These are phyloP conservation scores for Arabidopsis suecica DNA, from an alignment of 345 rosid species.

Conservation along the genomic window DNA sequence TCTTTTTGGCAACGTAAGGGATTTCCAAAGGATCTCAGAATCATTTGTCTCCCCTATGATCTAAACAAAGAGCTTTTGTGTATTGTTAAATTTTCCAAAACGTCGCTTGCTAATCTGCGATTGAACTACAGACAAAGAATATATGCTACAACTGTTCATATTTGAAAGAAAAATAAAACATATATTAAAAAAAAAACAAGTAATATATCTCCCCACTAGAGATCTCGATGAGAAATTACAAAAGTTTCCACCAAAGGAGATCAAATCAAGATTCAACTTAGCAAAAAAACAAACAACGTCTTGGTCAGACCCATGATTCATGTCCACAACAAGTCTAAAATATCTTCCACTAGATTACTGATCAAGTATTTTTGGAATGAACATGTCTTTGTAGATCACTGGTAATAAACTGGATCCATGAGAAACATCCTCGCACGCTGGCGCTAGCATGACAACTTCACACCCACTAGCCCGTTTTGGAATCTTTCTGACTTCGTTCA, in stretches of 20 bases:
- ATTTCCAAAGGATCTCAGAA: no score
- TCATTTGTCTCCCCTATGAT: no score
- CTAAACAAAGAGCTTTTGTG: no score
- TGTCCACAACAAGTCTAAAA: background rate
- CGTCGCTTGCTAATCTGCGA: no score
- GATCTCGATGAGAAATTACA: background rate
- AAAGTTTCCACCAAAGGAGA: background rate
- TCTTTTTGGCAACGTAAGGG: no score
- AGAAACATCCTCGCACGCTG: background rate
- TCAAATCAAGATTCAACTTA: background rate
- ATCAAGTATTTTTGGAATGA: background rate
- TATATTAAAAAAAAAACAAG: no score
- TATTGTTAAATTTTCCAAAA: no score
- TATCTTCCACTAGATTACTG: background rate
- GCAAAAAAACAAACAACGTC: background rate
- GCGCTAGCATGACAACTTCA: background rate
- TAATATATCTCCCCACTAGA: no score
- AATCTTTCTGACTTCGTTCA: background rate
- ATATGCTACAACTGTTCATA: no score
- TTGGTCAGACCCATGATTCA: background rate
- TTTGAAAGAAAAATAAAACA: no score
- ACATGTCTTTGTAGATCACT: background rate
- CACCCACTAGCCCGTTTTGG: background rate
- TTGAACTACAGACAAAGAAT: no score
- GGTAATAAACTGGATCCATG: slow-evolving; percentile 10